Conservation (phyloP, 2,329 filamentous ascomycete species). For the Paecilomyces niveus region DNA sequence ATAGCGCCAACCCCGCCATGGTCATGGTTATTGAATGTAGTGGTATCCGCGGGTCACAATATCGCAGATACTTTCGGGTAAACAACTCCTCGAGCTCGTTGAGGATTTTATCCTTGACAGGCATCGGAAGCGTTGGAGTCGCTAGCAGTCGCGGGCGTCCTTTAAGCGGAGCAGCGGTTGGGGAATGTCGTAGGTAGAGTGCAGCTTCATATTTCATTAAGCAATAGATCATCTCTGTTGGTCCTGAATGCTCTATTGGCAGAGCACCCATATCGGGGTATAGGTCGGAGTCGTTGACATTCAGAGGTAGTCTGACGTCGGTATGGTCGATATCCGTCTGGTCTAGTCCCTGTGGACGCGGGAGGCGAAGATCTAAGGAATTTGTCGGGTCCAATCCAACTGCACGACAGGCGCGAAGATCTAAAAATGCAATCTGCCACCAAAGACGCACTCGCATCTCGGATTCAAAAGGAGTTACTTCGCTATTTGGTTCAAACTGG, state of each 20-base stretch:
- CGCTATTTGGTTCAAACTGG: constrained; percentile 14
- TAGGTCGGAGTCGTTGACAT: constrained; percentile 12
- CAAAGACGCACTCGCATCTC: constrained; percentile 26
- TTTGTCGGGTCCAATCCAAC: not conserved
- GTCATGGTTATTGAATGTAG: constrained; percentile 5
- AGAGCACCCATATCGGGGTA: constrained; percentile 12
- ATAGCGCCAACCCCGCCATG: constrained; percentile 4
- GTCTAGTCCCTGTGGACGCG: not conserved
- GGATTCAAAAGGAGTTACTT: constrained; percentile 22
- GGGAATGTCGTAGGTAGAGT: not conserved
- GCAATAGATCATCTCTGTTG: constrained; percentile 22
- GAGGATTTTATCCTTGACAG: constrained; percentile 4
- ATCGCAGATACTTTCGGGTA: constrained; percentile 4
- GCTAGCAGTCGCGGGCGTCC: not conserved
- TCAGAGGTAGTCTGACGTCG: constrained; percentile 7
- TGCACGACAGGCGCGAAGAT: constrained; percentile 1
- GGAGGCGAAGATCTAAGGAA: not conserved
- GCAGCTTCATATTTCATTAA: constrained; percentile 3
- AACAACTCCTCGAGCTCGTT: constrained; percentile 4
- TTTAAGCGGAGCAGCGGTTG: not conserved
- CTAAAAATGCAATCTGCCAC: constrained; percentile 15
- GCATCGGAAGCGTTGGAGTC: not conserved
- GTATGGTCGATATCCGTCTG: not conserved
- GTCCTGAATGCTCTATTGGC: constrained; percentile 7
- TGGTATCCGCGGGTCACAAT: constrained; percentile 6